Conservation (phyloP, 2,329 filamentous ascomycete species). For the Aspergillus texensis region DNA sequence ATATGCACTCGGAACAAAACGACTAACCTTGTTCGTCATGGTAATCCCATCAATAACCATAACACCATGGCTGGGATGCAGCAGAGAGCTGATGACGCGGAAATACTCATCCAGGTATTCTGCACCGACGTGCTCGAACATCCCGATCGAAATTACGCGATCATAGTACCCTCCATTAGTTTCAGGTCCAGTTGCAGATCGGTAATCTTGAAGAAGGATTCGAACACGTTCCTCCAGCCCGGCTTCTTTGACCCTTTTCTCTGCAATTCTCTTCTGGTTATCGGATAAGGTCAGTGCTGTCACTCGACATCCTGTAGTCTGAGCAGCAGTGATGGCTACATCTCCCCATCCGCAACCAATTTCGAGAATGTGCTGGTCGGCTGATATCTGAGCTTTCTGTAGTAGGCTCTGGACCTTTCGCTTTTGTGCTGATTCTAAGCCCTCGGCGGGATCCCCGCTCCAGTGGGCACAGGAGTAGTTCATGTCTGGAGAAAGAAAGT, state of each 20-base stretch:
- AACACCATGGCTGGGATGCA: conserved; percentile 66
- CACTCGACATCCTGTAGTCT: conserved; percentile 66
- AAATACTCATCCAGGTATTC: conserved; percentile 72
- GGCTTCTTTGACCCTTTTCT: conserved; percentile 63
- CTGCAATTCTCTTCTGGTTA: conserved; percentile 70
- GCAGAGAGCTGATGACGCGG: conserved; percentile 60
- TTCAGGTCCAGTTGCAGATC: conserved; percentile 58
- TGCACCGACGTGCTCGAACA: conserved; percentile 73
- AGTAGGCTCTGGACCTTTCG: conserved; percentile 70
- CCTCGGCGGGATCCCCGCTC: conserved; percentile 60
- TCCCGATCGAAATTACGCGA: conserved; percentile 75
- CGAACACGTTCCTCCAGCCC: conserved; percentile 63
- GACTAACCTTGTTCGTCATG: conserved; percentile 63
- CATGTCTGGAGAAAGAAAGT: conserved; percentile 30
- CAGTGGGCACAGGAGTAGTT: conserved; percentile 58
- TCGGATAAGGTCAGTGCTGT: conserved; percentile 69
- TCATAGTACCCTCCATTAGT: conserved; percentile 56
- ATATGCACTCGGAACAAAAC: no score
- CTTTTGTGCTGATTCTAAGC: conserved; percentile 59
- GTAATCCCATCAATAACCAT: conserved; percentile 79
- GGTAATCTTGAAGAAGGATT: conserved; percentile 71
- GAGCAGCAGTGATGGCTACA: conserved; percentile 70
- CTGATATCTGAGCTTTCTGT: conserved; percentile 63
- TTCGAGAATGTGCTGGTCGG: conserved; percentile 70
- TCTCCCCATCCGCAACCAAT: conserved; percentile 78